A percentile compares a stretch with the other conserved stretches of the same genome.
Evolutionary conservation across 495 filamentous ascomycete genomes (phyloP).

Genomic region (Daldinia decipiens): DNA sequence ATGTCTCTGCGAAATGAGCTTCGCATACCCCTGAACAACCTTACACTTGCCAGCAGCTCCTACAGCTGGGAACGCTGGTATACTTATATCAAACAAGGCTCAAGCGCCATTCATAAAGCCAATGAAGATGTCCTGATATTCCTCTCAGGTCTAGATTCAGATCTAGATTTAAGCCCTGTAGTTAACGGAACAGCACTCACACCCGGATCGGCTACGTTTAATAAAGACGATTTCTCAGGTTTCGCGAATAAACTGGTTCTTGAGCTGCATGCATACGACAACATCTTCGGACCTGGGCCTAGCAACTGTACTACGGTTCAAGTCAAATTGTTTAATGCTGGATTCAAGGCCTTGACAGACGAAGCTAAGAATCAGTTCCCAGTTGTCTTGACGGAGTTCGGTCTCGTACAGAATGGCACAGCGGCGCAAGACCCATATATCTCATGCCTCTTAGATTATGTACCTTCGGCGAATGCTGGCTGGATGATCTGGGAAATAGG

Average conservation of each 20-base stretch:
- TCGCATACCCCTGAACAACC: slow-evolving; percentile 49
- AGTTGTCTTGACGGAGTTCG: slow-evolving; percentile 63
- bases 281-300: slow-evolving; percentile 50
- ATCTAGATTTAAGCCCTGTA: slow-evolving; percentile 59
- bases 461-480: slow-evolving; percentile 58
- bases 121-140: slow-evolving; percentile 66
- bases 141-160: slow-evolving; percentile 66
- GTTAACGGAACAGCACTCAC: slow-evolving; percentile 55
- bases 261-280: slow-evolving; percentile 70
- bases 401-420: slow-evolving; percentile 52
- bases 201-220: slow-evolving; percentile 55
- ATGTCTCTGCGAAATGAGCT: slow-evolving; percentile 68
- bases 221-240: slow-evolving; percentile 54
- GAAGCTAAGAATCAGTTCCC: slow-evolving; percentile 58
- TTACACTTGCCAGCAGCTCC: slow-evolving; percentile 43
- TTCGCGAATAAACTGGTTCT: slow-evolving; percentile 64
- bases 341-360: slow-evolving; percentile 63
- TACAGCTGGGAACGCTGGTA: slow-evolving; percentile 67
- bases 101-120: slow-evolving; percentile 57
- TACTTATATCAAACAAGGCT: slow-evolving; percentile 54
- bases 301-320: slow-evolving; percentile 58
- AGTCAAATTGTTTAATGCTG: slow-evolving; percentile 61
- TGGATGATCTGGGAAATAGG: slow-evolving; percentile 68
- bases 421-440: slow-evolving; percentile 56
- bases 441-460: slow-evolving; percentile 58